A percentile compares a stretch with the other conserved stretches of the same genome.
These are phyloP conservation scores for Fusarium odoratissimum DNA, from an alignment of 2,329 filamentous ascomycete genomes.

Conservation along the genomic window DNA sequence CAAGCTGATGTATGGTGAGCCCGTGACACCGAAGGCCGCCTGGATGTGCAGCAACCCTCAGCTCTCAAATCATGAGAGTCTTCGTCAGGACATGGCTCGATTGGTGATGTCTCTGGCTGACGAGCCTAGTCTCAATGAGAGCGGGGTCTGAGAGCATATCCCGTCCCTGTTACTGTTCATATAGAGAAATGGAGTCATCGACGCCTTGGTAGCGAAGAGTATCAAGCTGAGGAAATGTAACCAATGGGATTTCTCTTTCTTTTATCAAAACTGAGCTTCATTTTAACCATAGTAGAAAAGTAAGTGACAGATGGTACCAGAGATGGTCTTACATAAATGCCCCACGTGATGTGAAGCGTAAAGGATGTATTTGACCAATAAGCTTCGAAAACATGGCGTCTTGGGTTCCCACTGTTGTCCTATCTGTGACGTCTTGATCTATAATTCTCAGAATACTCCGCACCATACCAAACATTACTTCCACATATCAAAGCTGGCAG, in stretches of 20 bases:
- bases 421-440: background rate
- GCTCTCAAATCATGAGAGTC: background rate
- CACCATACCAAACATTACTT: background rate
- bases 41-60: background rate
- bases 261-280: background rate
- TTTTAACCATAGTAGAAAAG: background rate
- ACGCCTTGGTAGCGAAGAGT: background rate
- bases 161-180: rapidly evolving
- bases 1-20: background rate
- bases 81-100: background rate
- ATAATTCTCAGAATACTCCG: background rate
- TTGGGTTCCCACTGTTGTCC: background rate
- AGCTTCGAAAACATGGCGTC: background rate
- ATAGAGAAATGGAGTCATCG: background rate
- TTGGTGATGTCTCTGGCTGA: background rate
- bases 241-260: no score
- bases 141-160: background rate
- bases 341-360: background rate
- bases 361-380: background rate
- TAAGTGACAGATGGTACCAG: background rate
- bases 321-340: background rate
- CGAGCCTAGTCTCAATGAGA: background rate
- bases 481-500: background rate
- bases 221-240: background rate
- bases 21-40: background rate